Evolutionary conservation across 228 moss, liverwort and hornwort genomes (phyloP).

Genomic region (Sphagnum magellanicum): DNA sequence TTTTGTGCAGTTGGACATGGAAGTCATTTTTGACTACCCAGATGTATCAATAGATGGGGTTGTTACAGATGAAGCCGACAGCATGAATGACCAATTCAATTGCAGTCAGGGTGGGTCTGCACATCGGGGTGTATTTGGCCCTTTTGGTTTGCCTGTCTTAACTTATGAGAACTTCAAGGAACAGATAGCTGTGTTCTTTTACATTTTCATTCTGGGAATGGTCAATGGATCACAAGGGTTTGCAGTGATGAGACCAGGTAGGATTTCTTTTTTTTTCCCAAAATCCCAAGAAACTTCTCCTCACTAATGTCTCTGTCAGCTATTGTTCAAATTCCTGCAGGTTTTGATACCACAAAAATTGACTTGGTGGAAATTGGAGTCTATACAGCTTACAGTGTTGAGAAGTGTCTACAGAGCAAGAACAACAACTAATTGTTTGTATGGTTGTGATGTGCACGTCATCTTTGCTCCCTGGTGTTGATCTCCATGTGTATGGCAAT

Average conservation of each 20-base stretch:
- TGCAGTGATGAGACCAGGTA: constrained; percentile 88
- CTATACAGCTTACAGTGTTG: background rate
- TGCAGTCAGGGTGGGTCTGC: constrained; percentile 70
- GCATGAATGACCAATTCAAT: constrained; percentile 28
- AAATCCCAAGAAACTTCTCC: background rate
- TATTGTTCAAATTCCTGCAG: too few relatives aligned
- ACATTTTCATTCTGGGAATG: constrained; percentile 25
- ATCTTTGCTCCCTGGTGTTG: constrained; percentile 32
- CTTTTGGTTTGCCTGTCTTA: constrained; percentile 74
- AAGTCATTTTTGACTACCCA: constrained; percentile 56
- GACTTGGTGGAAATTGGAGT: too few relatives aligned
- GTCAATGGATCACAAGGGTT: constrained; percentile 47
- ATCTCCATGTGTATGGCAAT: constrained; percentile 35
- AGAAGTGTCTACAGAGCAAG: constrained; percentile 1
- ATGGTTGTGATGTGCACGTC: constrained; percentile 23
- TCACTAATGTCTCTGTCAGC: background rate
- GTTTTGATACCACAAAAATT: too few relatives aligned
- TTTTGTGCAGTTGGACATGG: constrained; percentile 62
- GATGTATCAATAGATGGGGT: constrained; percentile 10
- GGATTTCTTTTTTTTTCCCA: too few relatives aligned
- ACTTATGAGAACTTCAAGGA: constrained; percentile 33
- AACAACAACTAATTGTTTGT: background rate
- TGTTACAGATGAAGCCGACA: constrained; percentile 2
- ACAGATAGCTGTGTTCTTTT: constrained; percentile 74
- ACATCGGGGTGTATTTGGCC: constrained; percentile 62